phyloP scores from a whole-genome alignment of 2,329 filamentous ascomycete species.

The Aspergillus sp. region DNA sequence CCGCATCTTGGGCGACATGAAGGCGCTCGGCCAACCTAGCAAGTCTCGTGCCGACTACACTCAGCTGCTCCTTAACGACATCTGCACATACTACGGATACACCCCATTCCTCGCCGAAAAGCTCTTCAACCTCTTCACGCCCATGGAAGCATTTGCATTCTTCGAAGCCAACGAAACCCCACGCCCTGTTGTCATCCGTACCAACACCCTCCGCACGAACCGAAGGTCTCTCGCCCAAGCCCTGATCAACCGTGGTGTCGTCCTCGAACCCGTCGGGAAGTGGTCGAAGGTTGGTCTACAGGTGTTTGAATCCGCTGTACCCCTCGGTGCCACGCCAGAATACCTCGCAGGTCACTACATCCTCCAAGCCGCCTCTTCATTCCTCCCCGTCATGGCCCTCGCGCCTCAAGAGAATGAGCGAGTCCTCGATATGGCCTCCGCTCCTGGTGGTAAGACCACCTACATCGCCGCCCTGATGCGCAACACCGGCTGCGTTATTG shows the following conservation, averaged over 20 bases:
- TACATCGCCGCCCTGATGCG: slow-evolving; percentile 97
- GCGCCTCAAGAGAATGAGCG: slow-evolving; percentile 91
- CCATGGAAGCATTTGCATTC: slow-evolving; percentile 93
- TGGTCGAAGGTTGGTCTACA: slow-evolving; percentile 98
- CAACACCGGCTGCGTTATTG: slow-evolving; percentile 93
- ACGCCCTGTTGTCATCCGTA: slow-evolving; percentile 90
- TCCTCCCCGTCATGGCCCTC: slow-evolving; percentile 95
- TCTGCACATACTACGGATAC: slow-evolving; percentile 97
- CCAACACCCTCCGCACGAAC: slow-evolving; percentile 84
- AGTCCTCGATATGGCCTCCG: slow-evolving; percentile 90
- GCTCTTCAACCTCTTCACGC: slow-evolving; percentile 87
- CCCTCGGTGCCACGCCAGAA: slow-evolving; percentile 91
- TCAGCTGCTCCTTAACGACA: slow-evolving; percentile 80
- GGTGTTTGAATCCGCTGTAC: slow-evolving; percentile 85
- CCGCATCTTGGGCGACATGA: slow-evolving; percentile 85
- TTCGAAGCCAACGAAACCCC: slow-evolving; percentile 98
- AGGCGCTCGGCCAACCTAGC: slow-evolving; percentile 74
- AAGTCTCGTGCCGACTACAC: slow-evolving; percentile 87
- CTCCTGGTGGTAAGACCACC: slow-evolving; percentile 93
- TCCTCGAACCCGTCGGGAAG: slow-evolving; percentile 93
- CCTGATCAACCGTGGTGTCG: slow-evolving; percentile 93
- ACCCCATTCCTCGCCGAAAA: slow-evolving; percentile 94
- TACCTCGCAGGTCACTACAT: slow-evolving; percentile 98
- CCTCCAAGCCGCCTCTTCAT: slow-evolving; percentile 92
- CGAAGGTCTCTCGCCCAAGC: slow-evolving; percentile 82